A percentile compares a stretch with the other conserved stretches of the same genome.
phyloP scores from a whole-genome alignment of 768 basidiomycete genomes.

The Amanita pseudoporphyria region DNA sequence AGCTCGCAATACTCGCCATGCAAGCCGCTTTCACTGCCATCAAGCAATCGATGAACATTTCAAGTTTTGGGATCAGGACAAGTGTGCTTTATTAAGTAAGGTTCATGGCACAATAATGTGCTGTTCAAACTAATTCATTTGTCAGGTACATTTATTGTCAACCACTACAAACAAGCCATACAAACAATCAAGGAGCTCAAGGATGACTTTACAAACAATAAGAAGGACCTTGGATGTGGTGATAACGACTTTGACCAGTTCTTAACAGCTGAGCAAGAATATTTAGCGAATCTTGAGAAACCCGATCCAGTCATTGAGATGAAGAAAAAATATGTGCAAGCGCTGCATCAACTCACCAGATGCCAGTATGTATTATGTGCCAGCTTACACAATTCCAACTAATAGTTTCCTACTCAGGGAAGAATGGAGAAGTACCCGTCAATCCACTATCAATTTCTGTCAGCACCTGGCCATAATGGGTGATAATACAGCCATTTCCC shows the following conservation, averaged over 20 bases:
- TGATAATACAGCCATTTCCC: neutral
- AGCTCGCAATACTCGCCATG: neutral
- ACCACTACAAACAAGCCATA: neutral
- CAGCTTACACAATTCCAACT: neutral
- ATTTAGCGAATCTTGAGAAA: neutral
- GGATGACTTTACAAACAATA: neutral
- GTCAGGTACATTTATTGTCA: no score
- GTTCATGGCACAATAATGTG: no score
- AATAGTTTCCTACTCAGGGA: no score
- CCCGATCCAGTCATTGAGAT: neutral
- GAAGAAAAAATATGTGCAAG: neutral
- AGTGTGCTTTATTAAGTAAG: conserved; percentile 6
- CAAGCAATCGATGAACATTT: conserved; percentile 9
- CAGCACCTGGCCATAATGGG: neutral
- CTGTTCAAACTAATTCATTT: no score
- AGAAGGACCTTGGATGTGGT: neutral
- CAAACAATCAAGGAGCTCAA: neutral
- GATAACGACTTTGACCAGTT: neutral
- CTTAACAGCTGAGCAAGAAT: neutral
- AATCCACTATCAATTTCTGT: neutral
- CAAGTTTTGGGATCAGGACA: conserved; percentile 6
- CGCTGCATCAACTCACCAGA: neutral
- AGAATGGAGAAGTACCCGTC: neutral
- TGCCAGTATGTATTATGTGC: neutral
- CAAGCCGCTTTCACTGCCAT: conserved; percentile 6